These are phyloP conservation scores for Talaromyces sp. DNA, from an alignment of 2,329 filamentous ascomycete species.

Conservation along the genomic window DNA sequence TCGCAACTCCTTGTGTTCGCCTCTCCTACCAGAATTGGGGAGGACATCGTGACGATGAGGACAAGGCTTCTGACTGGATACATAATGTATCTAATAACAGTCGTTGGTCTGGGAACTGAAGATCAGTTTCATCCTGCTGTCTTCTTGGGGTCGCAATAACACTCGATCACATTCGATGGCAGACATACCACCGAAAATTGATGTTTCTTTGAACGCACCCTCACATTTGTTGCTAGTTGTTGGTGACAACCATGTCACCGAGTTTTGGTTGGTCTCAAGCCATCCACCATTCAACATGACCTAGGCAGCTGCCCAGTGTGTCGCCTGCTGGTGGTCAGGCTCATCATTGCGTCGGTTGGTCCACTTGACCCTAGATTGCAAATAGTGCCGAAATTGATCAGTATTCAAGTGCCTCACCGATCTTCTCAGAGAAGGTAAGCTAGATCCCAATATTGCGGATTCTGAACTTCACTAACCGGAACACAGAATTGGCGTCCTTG, in stretches of 20 bases:
- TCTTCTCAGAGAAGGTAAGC: not conserved
- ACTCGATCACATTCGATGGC: not conserved
- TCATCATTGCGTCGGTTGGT: not conserved
- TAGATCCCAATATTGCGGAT: not conserved
- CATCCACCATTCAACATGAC: not conserved
- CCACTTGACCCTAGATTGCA: not conserved
- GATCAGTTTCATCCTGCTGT: no score
- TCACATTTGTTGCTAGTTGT: not conserved
- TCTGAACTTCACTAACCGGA: not conserved
- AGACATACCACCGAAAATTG: not conserved
- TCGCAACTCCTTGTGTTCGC: no score
- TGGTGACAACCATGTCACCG: not conserved
- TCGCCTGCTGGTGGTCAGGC: not conserved
- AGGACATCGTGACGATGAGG: no score
- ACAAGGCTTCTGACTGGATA: not conserved
- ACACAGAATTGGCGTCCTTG: not conserved
- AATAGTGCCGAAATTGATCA: not conserved
- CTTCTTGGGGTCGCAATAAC: no score
- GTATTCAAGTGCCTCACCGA: not conserved
- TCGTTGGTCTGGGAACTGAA: not conserved
- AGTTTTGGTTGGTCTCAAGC: not conserved
- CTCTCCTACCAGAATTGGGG: no score
- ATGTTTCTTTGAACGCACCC: not conserved
- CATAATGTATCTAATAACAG: not conserved
- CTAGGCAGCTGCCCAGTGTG: not conserved